These are phyloP conservation scores for Fabrea salina DNA, from an alignment of 169 alveolate genomes.

Conservation along the genomic window DNA sequence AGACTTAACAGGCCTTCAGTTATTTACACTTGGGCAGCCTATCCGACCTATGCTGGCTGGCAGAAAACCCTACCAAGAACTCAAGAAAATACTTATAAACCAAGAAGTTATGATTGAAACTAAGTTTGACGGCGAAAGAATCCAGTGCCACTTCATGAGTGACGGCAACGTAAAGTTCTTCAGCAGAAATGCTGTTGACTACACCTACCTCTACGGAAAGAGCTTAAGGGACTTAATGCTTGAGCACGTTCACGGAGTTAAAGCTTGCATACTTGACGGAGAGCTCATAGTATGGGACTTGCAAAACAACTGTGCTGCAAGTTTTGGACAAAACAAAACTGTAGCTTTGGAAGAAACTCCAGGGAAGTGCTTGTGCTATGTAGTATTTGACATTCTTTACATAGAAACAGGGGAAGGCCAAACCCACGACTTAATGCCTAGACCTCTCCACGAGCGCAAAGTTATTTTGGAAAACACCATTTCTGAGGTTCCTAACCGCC, in stretches of 20 bases:
- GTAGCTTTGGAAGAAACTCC: conserved; percentile 63
- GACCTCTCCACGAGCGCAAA: conserved; percentile 63
- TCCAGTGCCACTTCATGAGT: conserved; percentile 57
- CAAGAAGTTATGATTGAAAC: conserved; percentile 55
- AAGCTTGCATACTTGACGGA: conserved; percentile 69
- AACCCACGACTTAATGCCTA: conserved; percentile 54
- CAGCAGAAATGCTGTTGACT: conserved; percentile 65
- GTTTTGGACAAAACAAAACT: conserved; percentile 71
- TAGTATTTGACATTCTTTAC: conserved; percentile 64
- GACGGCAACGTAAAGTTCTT: conserved; percentile 58
- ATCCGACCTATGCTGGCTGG: conserved; percentile 75
- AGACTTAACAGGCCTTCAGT: conserved; percentile 14
- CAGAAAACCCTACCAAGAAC: conserved; percentile 48
- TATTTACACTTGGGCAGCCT: conserved; percentile 63
- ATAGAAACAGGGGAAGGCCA: conserved; percentile 38
- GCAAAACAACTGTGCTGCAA: conserved; percentile 41
- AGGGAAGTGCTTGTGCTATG: conserved; percentile 54
- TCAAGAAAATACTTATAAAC: conserved; percentile 37
- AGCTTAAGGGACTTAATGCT: conserved; percentile 20
- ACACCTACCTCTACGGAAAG: conserved; percentile 63
- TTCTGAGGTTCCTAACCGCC: conserved; percentile 47
- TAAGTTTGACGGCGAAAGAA: conserved; percentile 77
- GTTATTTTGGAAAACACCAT: conserved; percentile 49
- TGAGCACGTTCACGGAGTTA: conserved; percentile 27
- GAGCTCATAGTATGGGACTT: conserved; percentile 74